Evolutionary conservation across 495 filamentous ascomycete species (phyloP), one percentile per base, ranked within the genome.

Genomic region (Bryoglossum gracile): DNA sequence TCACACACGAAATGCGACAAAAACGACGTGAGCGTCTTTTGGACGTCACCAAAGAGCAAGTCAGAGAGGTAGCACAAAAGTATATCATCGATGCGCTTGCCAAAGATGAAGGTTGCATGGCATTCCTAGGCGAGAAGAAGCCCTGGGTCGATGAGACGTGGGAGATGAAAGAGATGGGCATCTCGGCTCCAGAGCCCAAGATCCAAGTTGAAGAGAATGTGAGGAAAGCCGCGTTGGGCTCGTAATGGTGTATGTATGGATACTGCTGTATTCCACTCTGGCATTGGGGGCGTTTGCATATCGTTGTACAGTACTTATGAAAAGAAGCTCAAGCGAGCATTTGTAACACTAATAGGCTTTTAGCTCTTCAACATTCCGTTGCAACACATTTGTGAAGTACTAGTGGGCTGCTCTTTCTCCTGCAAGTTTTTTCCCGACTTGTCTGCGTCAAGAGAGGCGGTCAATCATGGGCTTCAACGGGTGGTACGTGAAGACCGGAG

Each of bases 1-100:
- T 98, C 41, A 85, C 83, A 24, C 79, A 90, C 43, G 87, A 88
- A 50, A 95, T 97, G 91, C 79, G 83, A 55, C 90, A 96, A 62
- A 76, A 69, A 54, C 81, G 87, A 61, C 78, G 94, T 61, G 86
- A 94, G 60, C 82, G 86, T 52, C 75, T 97, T 33, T 73, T 98
- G 13, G 90, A 94, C 64, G 90, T 96, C 43, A 87, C 77, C 9
- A 84, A 78, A 53, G 77, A 82, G 53, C 82, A 94, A 53, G 83
- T 98, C 14, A 80, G 81, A 48, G 74, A 82, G 24, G 90, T 78
- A 13, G 94, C 92, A 1, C 82, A 95, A 56, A 74, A 79, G 51
- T 94, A 84, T 62, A 66, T 96, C 50, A 80, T 94, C 23, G 77
- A 90, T 14, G 79, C 72, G n/a, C 68, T 83, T 46, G 60, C 74